Conservation (phyloP, 345 rosid species). For the Conringia planisiliqua region DNA sequence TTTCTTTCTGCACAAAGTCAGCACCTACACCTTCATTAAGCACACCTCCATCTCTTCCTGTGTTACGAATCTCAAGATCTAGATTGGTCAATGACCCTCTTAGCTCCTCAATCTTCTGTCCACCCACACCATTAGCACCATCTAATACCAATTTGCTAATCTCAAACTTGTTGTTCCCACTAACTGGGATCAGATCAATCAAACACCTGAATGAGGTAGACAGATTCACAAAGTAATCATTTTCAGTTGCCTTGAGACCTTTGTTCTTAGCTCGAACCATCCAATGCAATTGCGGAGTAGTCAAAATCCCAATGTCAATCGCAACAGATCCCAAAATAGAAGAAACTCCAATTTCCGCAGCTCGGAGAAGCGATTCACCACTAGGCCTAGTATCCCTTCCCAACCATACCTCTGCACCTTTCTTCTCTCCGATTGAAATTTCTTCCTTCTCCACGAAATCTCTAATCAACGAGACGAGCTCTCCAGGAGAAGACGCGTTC, state of each 20-base stretch:
- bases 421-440: constrained; percentile 44
- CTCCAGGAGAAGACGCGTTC: constrained; percentile 51
- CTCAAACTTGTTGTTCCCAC: constrained; percentile 22
- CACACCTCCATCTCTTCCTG: constrained; percentile 69
- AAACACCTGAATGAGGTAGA: constrained; percentile 65
- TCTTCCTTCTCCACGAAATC: constrained; percentile 63
- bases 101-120: constrained; percentile 60
- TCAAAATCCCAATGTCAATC: constrained; percentile 69
- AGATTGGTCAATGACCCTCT: constrained; percentile 49
- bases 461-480: constrained; percentile 52
- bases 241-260: constrained; percentile 61
- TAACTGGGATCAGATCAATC: constrained; percentile 53
- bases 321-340: constrained; percentile 62
- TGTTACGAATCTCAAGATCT: constrained; percentile 64
- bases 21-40: constrained; percentile 96
- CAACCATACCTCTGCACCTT: constrained; percentile 53
- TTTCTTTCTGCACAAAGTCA: constrained; percentile 95
- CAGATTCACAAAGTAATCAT: constrained; percentile 74
- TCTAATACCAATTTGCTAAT: constrained; percentile 60
- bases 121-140: constrained; percentile 95
- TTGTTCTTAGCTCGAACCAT: constrained; percentile 86
- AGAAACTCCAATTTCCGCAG: constrained; percentile 69
- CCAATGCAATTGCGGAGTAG: constrained; percentile 96
- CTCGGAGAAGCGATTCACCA: constrained; percentile 81
- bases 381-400: constrained; percentile 98